phyloP scores from a whole-genome alignment of 805 yeast species.

The Aciculoconidium aculeatum region DNA sequence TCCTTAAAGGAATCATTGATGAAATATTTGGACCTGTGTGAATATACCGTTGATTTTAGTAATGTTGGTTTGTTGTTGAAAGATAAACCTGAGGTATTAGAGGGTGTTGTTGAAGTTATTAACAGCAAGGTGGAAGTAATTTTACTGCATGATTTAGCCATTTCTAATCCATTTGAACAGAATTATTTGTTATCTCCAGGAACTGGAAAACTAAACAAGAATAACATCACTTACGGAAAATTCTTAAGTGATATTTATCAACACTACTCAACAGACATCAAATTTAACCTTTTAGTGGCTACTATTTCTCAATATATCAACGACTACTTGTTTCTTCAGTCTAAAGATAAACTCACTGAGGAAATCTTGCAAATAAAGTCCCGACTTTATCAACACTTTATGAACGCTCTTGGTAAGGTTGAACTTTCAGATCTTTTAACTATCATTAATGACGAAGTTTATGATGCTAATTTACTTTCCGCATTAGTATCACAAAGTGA shows the following conservation, averaged over 20 bases:
- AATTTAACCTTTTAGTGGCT: conserved; percentile 6
- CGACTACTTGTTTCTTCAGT: conserved; percentile 15
- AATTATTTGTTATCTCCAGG: conserved; percentile 28
- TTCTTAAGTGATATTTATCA: conserved; percentile 11
- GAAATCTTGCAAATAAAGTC: conserved; percentile 1
- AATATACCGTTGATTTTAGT: conserved; percentile 10
- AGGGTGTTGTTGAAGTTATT: conserved; percentile 20
- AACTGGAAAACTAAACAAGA: conserved; percentile 1
- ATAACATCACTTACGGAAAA: conserved; percentile 10
- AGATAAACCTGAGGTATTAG: conserved; percentile 12
- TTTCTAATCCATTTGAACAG: conserved; percentile 43
- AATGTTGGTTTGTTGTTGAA: conserved; percentile 7
- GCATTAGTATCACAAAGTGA: no score
- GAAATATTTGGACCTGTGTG: conserved; percentile 1
- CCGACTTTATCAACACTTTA: conserved; percentile 3
- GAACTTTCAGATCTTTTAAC: conserved; percentile 1
- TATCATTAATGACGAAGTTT: conserved; percentile 1
- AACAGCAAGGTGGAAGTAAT: conserved; percentile 9
- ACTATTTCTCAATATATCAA: conserved; percentile 16
- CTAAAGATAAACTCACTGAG: conserved; percentile 1
- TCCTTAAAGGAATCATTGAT: conserved; percentile 1
- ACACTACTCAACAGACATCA: no score
- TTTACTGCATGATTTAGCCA: conserved; percentile 25
- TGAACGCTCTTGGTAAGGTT: not conserved
- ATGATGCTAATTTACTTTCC: not conserved